A percentile compares a stretch with the other conserved stretches of the same genome.
Conservation (phyloP, 2,329 filamentous ascomycete species). For the Stachybotrys echinatus region DNA sequence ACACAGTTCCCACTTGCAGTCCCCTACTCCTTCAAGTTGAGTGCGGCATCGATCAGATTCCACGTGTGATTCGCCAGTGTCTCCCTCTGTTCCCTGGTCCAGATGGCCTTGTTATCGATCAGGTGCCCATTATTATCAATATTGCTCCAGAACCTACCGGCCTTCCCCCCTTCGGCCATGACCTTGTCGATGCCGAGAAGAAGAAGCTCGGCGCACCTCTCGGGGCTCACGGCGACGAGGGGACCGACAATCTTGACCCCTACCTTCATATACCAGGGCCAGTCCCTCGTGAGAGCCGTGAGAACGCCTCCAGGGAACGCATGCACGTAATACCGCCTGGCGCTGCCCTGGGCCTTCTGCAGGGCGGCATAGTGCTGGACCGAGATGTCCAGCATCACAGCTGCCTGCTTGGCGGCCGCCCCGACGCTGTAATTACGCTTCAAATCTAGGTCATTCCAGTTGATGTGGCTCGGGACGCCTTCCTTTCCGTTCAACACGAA, state of each 20-base stretch:
- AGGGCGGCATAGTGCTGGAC: constrained; percentile 25
- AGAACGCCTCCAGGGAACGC: constrained; percentile 32
- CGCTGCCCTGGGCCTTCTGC: constrained; percentile 15
- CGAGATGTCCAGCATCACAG: constrained; percentile 33
- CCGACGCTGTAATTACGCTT: constrained; percentile 24
- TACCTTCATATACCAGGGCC: constrained; percentile 24
- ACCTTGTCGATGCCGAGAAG: constrained; percentile 13
- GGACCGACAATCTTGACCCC: constrained; percentile 5
- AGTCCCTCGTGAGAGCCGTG: constrained; percentile 18
- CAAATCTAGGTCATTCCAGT: constrained; percentile 34
- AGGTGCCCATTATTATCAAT: constrained; percentile 21
- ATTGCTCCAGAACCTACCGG: constrained; percentile 17
- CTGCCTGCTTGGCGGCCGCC: constrained; percentile 29
- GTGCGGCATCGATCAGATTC: constrained; percentile 17
- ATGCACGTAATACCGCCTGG: constrained; percentile 29
- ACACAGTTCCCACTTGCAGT: no score
- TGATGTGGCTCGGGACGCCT: constrained; percentile 26
- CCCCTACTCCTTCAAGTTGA: no score
- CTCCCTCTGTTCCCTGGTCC: constrained; percentile 18
- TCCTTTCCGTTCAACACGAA: constrained; percentile 26
- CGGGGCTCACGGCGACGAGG: constrained; percentile 16
- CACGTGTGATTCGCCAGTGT: constrained; percentile 25
- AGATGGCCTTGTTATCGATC: constrained; percentile 18
- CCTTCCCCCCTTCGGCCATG: constrained; percentile 6
- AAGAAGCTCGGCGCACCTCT: constrained; percentile 20